These are phyloP conservation scores for Penicillium soppii DNA, from an alignment of 495 filamentous ascomycete genomes.

Conservation along the genomic window DNA sequence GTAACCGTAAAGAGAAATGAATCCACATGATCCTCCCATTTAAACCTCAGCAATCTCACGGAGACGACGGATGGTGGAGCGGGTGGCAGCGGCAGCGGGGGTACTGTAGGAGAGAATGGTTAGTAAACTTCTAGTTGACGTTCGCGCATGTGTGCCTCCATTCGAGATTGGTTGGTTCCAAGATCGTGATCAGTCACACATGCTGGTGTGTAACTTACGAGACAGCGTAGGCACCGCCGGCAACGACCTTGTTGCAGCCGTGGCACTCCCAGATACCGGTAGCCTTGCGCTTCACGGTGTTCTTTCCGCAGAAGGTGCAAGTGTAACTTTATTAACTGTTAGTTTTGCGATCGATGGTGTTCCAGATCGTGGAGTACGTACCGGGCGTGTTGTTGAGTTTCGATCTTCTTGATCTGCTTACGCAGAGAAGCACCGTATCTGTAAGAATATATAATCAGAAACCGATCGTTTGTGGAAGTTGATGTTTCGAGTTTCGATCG, in stretches of 20 bases:
- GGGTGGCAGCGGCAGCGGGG: constrained; percentile 90
- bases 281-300: constrained; percentile 83
- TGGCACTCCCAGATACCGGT: constrained; percentile 98
- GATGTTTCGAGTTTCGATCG: constrained; percentile 8
- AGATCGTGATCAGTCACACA: background rate
- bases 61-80: constrained; percentile 96
- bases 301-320: constrained; percentile 93
- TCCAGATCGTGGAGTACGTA: constrained; percentile 49
- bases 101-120: constrained; percentile 59
- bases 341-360: background rate
- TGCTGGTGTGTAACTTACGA: constrained; percentile 64
- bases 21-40: constrained; percentile 44
- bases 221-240: constrained; percentile 95
- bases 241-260: constrained; percentile 89
- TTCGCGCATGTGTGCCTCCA: background rate
- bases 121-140: constrained; percentile 15
- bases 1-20: constrained; percentile 41
- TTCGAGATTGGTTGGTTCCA: background rate
- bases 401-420: constrained; percentile 99
- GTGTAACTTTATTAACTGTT: background rate
- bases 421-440: constrained; percentile 99
- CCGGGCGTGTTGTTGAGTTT: constrained; percentile 93
- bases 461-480: constrained; percentile 9
- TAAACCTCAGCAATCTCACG: constrained; percentile 98
- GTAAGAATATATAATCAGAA: constrained; percentile 30